phyloP scores from a whole-genome alignment of 345 rosid species.

The sweet orange (Citrus sinensis) region DNA sequence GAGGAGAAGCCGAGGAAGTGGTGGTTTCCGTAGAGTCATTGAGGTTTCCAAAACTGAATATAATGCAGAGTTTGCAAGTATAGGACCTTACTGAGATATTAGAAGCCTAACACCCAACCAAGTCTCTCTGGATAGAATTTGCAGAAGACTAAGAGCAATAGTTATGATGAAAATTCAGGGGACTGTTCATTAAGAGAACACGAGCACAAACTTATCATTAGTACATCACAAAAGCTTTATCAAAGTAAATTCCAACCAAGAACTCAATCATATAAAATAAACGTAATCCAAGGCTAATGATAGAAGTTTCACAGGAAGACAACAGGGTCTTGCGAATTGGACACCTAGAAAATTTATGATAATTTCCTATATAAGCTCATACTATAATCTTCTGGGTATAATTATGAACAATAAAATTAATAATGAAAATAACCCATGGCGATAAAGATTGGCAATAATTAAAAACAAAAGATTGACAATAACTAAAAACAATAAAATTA shows the following conservation, averaged over 20 bases:
- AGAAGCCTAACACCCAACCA: not conserved
- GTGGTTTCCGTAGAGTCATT: conserved; percentile 62
- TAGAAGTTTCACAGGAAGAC: not conserved
- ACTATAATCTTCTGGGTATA: not conserved
- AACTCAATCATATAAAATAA: not conserved
- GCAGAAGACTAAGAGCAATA: not conserved
- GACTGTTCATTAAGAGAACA: not conserved
- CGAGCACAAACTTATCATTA: not conserved
- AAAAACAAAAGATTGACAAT: too few species aligned
- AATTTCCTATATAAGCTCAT: not conserved
- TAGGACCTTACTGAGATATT: not conserved
- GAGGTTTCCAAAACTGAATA: conserved; percentile 1
- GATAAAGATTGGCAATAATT: too few species aligned
- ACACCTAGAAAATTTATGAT: not conserved
- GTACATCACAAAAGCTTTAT: not conserved
- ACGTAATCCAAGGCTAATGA: not conserved
- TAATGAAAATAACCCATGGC: not conserved
- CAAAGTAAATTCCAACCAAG: not conserved
- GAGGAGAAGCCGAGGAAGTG: conserved; percentile 68
- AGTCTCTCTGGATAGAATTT: not conserved
- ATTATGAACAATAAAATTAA: not conserved
- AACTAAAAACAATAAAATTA: not conserved
- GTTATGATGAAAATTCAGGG: not conserved
- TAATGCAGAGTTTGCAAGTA: not conserved
- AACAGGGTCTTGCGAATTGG: not conserved